phyloP scores from a whole-genome alignment of 345 rosid species.

The Eucalyptus victrix region DNA sequence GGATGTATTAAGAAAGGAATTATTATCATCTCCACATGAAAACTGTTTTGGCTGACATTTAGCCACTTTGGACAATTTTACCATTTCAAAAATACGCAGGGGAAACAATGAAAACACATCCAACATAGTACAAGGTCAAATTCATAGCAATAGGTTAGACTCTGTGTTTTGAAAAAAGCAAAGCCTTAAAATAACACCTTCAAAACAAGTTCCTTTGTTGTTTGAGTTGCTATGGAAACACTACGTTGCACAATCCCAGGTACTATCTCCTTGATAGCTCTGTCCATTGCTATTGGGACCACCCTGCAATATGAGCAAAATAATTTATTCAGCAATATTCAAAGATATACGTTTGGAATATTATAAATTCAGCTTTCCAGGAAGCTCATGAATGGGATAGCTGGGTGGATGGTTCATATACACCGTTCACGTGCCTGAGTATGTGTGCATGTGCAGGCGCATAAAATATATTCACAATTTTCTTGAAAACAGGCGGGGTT shows the following conservation, averaged over 20 bases:
- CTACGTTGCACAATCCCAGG: conserved; percentile 91
- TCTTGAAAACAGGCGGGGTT: neutral
- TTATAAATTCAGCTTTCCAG: neutral
- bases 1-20: neutral
- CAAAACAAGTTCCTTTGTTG: conserved; percentile 93
- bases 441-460: neutral
- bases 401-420: neutral
- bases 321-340: neutral
- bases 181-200: conserved; percentile 34
- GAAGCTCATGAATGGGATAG: neutral
- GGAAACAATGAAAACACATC: neutral
- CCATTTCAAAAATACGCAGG: neutral
- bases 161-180: neutral
- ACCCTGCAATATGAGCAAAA: conserved; percentile 24
- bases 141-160: neutral
- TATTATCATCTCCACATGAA: neutral
- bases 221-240: conserved; percentile 96
- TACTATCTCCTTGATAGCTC: conserved; percentile 93
- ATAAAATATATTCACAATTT: neutral
- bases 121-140: neutral
- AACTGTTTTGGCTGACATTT: neutral
- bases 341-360: neutral
- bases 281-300: conserved; percentile 88
- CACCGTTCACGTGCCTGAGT: neutral
- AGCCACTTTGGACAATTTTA: neutral